Evolutionary conservation across 1,139 yeast genomes (phyloP).

Genomic region (Hanseniaspora uvarum): DNA sequence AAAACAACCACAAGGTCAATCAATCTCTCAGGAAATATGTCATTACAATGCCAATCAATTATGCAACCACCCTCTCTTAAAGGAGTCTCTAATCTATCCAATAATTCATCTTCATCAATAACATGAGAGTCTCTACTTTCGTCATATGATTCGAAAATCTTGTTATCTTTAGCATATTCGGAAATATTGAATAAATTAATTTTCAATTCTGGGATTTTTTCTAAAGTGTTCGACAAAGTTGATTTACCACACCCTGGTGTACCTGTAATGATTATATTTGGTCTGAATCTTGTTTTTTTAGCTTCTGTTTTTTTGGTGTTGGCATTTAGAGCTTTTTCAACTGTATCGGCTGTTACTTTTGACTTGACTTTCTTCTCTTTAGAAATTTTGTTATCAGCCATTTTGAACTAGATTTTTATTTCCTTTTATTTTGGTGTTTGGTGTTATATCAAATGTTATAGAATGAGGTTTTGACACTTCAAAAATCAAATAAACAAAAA

Average conservation of each 20-base stretch:
- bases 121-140: slow-evolving; percentile 74
- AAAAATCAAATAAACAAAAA: too few species aligned
- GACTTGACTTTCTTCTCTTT: background rate
- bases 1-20: slow-evolving; percentile 87
- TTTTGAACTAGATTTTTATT: background rate
- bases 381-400: background rate
- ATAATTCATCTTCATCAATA: slow-evolving; percentile 81
- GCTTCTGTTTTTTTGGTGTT: background rate
- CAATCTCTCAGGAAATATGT: slow-evolving; percentile 82
- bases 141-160: slow-evolving; percentile 76
- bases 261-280: slow-evolving; percentile 85
- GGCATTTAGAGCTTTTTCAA: background rate
- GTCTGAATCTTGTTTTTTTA: slow-evolving; percentile 31
- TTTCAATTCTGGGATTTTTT: slow-evolving; percentile 25
- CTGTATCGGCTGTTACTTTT: background rate
- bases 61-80: slow-evolving; percentile 75
- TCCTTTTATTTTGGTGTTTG: background rate
- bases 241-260: slow-evolving; percentile 98
- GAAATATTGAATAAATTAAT: slow-evolving; percentile 60
- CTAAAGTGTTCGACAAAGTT: slow-evolving; percentile 60
- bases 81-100: slow-evolving; percentile 71
- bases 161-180: slow-evolving; percentile 68
- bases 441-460: background rate
- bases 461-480: too few species aligned
- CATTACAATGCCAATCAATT: slow-evolving; percentile 97